Conservation (phyloP, 495 filamentous ascomycete genomes). For the Tuber magnatum region DNA sequence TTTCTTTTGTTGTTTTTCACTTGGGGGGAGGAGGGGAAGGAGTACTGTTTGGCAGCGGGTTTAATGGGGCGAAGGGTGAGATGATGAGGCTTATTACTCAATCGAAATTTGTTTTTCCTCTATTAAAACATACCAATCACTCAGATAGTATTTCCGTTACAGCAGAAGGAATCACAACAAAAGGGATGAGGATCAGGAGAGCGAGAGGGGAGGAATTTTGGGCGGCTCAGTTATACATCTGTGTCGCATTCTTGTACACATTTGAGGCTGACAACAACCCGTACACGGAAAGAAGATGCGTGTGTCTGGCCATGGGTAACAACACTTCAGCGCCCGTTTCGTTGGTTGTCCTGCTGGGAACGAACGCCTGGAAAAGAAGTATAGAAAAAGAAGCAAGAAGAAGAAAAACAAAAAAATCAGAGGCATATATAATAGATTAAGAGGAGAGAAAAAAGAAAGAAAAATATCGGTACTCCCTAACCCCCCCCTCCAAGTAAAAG, state of each 20-base stretch:
- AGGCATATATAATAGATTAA: not conserved
- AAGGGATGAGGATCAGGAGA: not conserved
- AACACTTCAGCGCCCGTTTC: not conserved
- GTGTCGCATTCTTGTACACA: not conserved
- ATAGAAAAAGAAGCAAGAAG: not conserved
- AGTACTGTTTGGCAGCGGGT: not conserved
- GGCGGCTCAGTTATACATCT: not conserved
- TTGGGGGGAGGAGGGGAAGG: not conserved
- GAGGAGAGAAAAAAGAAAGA: not conserved
- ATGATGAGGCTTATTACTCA: not conserved
- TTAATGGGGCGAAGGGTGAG: not conserved
- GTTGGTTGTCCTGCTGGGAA: not conserved
- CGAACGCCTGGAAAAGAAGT: not conserved
- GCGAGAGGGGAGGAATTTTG: not conserved
- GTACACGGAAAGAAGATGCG: not conserved
- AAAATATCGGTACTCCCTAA: not conserved
- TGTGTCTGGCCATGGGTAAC: not conserved
- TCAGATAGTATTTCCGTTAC: not conserved
- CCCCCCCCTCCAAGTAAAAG: too few species aligned
- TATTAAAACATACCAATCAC: not conserved
- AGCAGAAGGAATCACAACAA: not conserved
- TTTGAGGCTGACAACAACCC: not conserved
- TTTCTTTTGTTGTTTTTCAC: not conserved
- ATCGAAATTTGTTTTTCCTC: slow-evolving; percentile 2
- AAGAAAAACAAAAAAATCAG: not conserved